Base-by-base conservation (phyloP, 306 rosid species). In the Castanea crenata region DNA sequence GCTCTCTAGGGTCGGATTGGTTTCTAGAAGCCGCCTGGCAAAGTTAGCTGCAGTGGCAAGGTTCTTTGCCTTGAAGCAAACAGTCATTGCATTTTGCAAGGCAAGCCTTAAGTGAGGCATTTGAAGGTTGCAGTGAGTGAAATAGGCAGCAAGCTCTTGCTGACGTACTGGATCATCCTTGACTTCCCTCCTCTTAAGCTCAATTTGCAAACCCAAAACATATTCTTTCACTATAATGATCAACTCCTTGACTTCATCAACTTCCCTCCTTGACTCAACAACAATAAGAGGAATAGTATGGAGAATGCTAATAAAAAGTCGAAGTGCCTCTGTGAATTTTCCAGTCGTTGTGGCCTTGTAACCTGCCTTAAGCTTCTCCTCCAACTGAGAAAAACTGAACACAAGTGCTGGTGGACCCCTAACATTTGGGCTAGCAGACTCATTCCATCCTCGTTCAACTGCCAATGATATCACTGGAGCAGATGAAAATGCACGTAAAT, bases 121-220 rank as follows among this genome's bases (percentile, higher is more conserved):
- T 76, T 92, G 98, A 79, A 94, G 98, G 82, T 92, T 88, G 89
- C 98, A 92, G 87, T 94, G 97, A 14, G 98, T 94, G 83, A 94
- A 94, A 87, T 94, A 94, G 69, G 98, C 96, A 12, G 98, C 98
- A 29, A 94, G 98, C 87, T 94, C 98, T 78, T 89, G 97, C 83
- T 90, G 96, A 20, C 94, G 94, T 29, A 79, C 85, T 19, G 91
- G 94, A 78, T 88, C 13, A 76, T 89, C 96, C 82, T 79, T 86
- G 2, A 87, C 73, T 78, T 94, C 98, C 90, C 91, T 87, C 81
- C 97, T 89, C 81, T 87, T 90, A 71, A 92, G 89, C 87, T 90
- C 98, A 86, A 94, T 92, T 75, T 90, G 85, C 85, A 89, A 81
- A 78, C 91, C 98, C 84, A 92, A 67, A 68, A 89, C 97, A 80